These are phyloP conservation scores for Penicillium crystallinum DNA, from an alignment of 495 filamentous ascomycete species.

Conservation along the genomic window DNA sequence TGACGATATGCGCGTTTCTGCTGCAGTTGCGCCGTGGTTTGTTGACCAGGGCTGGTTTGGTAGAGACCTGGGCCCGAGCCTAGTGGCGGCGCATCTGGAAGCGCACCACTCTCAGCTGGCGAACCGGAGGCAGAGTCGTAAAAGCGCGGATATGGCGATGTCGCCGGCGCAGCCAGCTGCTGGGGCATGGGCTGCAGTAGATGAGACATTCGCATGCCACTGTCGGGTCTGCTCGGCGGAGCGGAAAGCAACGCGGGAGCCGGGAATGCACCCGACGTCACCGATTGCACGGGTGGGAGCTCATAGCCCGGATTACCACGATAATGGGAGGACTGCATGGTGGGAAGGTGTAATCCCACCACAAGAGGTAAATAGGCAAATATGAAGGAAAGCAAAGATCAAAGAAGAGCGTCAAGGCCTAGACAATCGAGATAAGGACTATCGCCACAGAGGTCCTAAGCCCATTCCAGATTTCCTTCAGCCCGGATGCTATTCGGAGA, in stretches of 20 bases:
- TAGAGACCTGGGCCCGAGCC: slow-evolving; percentile 38
- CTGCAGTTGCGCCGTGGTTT: slow-evolving; percentile 48
- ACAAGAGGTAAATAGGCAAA: slow-evolving; percentile 9
- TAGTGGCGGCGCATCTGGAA: slow-evolving; percentile 31
- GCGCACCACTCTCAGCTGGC: slow-evolving; percentile 30
- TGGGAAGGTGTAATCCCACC: not conserved
- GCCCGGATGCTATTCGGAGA: not conserved
- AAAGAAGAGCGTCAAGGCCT: not conserved
- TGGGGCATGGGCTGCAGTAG: slow-evolving; percentile 38
- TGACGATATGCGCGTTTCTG: slow-evolving; percentile 96
- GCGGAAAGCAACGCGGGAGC: slow-evolving; percentile 36
- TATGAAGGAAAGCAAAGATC: not conserved
- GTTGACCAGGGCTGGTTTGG: slow-evolving; percentile 42
- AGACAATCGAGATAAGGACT: not conserved
- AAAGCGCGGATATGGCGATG: slow-evolving; percentile 35
- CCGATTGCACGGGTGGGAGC: slow-evolving; percentile 37
- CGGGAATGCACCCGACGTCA: slow-evolving; percentile 35
- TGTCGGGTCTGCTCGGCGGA: slow-evolving; percentile 41
- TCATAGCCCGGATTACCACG: slow-evolving; percentile 29
- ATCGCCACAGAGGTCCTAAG: not conserved
- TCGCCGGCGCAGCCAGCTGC: slow-evolving; percentile 22
- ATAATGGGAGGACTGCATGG: slow-evolving; percentile 23
- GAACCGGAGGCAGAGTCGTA: slow-evolving; percentile 44
- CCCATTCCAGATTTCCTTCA: not conserved
- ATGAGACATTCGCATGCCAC: slow-evolving; percentile 43